Evolutionary conservation across 23 red algal genomes (phyloP), one percentile per base, ranked within the genome.

Genomic region (Gracilariopsis chorda): DNA sequence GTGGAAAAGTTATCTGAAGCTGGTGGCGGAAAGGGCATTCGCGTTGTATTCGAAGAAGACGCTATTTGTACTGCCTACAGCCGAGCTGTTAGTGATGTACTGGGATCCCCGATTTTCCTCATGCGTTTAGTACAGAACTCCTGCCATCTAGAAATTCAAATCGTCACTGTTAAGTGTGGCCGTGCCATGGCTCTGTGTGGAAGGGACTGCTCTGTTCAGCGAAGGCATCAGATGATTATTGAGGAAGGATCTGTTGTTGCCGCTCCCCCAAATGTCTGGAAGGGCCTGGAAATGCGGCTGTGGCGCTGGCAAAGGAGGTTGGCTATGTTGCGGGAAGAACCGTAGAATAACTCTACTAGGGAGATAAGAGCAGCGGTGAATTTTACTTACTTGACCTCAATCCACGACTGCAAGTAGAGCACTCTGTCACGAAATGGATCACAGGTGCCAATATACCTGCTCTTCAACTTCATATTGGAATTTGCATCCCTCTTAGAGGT

Each of bases 391-490:
- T 97, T 20, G 95, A 97, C 44, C 51, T 97, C 24, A 97, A 97
- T 76, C 95, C 95, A 20, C 59, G 95, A 25, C 82, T 97, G 56
- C 95, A 97, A 57, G 95, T 97, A 25, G 95, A 97, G 83, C 95
- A 97, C 82, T 90, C 95, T 56, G 95, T 97, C n/a, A 97, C 95
- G 41, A 90, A 97, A 76, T 97, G 95, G 95, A 97, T 97, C 59
- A 94, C 95, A 36, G 74, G 84, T 17, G 51, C 94, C 44, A 97
- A 97, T 52, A 30, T 97, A 51, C 95, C 95, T 10, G 95, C 95
- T 1, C 45, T 97, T 19, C 95, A 97, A 83, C 77, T 97, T 37
- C 89, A 93, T 44, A 76, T 97, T 27, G 95, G 89, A 12, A 97
- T 97, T 89, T 89, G 95, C 36, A 97, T 97, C 48, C 95, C 95